Percentiles rank a stretch among this genome's conserved stretches.
Evolutionary conservation across 768 basidiomycete genomes (phyloP).

Genomic region (Boletus pseudopeckii): DNA sequence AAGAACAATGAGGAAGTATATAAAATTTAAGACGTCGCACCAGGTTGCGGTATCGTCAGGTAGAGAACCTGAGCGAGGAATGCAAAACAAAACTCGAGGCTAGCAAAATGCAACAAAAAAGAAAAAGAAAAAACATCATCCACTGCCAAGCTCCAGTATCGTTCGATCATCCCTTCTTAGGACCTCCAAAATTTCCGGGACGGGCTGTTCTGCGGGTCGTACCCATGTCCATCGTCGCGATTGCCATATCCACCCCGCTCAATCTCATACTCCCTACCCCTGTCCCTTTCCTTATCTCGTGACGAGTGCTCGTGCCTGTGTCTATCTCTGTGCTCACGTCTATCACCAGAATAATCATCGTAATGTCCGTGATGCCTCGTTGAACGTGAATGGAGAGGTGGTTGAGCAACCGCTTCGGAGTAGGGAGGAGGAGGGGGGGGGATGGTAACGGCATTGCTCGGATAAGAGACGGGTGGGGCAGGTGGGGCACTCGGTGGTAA

Average conservation of each 20-base stretch:
- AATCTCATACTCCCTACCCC: slow-evolving; percentile 1
- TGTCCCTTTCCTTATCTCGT: slow-evolving; percentile 7
- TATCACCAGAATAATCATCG: slow-evolving; percentile 7
- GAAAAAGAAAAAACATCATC: not conserved
- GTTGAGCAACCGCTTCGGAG: slow-evolving; percentile 13
- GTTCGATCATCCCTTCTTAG: not conserved
- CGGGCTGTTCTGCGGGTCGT: slow-evolving; percentile 5
- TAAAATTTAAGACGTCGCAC: not conserved
- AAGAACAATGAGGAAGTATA: not conserved
- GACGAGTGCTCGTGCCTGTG: slow-evolving; percentile 10
- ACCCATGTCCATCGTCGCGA: slow-evolving; percentile 4
- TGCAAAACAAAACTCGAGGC: not conserved
- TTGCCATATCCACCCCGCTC: not conserved
- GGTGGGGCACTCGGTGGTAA: slow-evolving; percentile 6
- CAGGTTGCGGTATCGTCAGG: slow-evolving; percentile 6
- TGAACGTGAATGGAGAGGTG: slow-evolving; percentile 14
- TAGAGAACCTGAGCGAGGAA: not conserved
- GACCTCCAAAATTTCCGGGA: slow-evolving; percentile 13
- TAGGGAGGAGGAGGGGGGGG: slow-evolving; percentile 24
- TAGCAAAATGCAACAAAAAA: not conserved
- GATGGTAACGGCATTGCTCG: not conserved
- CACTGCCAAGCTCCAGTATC: not conserved
- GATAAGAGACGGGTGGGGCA: not conserved
- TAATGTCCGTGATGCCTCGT: slow-evolving; percentile 18
- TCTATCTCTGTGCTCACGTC: slow-evolving; percentile 12